Percentiles rank a stretch among this genome's conserved stretches.
phyloP scores from a whole-genome alignment of 2,329 filamentous ascomycete genomes.

The Parastagonospora avenae region DNA sequence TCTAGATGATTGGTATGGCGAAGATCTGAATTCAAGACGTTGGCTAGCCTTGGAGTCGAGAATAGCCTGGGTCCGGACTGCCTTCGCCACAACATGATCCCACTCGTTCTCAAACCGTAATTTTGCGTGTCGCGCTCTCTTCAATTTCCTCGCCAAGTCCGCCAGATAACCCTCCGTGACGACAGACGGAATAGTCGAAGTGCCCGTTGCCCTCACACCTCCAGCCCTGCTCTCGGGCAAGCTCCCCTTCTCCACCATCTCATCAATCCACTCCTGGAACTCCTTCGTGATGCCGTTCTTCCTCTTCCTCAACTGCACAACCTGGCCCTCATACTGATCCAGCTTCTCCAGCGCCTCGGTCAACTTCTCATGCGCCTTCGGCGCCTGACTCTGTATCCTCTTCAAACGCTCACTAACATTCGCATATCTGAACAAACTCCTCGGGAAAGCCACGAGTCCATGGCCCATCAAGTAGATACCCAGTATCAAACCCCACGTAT shows the following conservation, averaged over 20 bases:
- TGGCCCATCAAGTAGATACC: constrained; percentile 99
- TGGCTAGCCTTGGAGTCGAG: constrained; percentile 83
- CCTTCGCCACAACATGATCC: constrained; percentile 76
- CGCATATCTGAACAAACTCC: constrained; percentile 78
- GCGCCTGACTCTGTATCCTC: constrained; percentile 77
- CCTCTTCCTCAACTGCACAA: constrained; percentile 76
- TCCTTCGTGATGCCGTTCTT: constrained; percentile 77
- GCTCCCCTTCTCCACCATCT: constrained; percentile 78
- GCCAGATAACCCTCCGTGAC: constrained; percentile 94
- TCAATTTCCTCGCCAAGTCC: constrained; percentile 81
- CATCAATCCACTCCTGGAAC: constrained; percentile 95
- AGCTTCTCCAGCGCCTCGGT: constrained; percentile 80
- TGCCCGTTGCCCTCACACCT: constrained; percentile 28
- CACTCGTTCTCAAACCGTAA: constrained; percentile 85
- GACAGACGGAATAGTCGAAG: constrained; percentile 70
- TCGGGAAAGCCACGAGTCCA: constrained; percentile 87
- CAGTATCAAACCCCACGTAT: constrained; percentile 88
- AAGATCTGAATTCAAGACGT: constrained; percentile 74
- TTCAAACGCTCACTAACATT: constrained; percentile 76
- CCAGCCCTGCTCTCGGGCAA: constrained; percentile 64
- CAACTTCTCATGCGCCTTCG: constrained; percentile 82
- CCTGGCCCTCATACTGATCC: constrained; percentile 80
- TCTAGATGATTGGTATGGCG: constrained; percentile 54
- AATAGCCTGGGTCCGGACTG: constrained; percentile 76
- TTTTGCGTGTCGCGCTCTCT: constrained; percentile 81